Evolutionary conservation across 1,139 yeast genomes (phyloP).

Genomic region (Blastobotrys illinoisensis): DNA sequence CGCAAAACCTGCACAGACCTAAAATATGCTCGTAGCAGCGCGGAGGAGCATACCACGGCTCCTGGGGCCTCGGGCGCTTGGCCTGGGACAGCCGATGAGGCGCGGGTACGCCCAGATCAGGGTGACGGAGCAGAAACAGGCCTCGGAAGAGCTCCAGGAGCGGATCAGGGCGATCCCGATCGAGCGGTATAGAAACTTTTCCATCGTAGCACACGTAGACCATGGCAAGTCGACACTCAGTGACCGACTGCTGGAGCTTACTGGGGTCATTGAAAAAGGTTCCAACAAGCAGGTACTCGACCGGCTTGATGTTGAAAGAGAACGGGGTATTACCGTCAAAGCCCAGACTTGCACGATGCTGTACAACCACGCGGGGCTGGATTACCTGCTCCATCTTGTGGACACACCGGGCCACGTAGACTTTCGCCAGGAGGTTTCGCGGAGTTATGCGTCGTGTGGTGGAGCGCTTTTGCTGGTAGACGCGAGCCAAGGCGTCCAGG

Average conservation of each 20-base stretch:
- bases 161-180: constrained; percentile 71
- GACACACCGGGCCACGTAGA: constrained; percentile 99
- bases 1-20: neutral
- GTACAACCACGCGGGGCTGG: constrained; percentile 56
- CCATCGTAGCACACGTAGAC: constrained; percentile 97
- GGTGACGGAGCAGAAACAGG: constrained; percentile 3
- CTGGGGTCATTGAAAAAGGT: constrained; percentile 80
- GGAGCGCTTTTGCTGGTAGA: constrained; percentile 90
- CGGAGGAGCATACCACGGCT: neutral
- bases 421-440: constrained; percentile 85
- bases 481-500: constrained; percentile 95
- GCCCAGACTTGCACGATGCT: constrained; percentile 97
- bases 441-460: constrained; percentile 94
- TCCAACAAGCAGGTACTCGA: constrained; percentile 85
- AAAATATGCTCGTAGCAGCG: neutral
- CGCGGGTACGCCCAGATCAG: neutral
- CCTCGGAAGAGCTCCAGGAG: constrained; percentile 32
- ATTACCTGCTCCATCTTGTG: constrained; percentile 79
- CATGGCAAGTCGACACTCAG: constrained; percentile 94
- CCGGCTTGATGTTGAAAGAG: constrained; percentile 89
- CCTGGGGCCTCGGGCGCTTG: neutral
- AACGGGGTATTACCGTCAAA: constrained; percentile 92
- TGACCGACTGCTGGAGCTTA: constrained; percentile 77
- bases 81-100: neutral
- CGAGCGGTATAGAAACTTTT: constrained; percentile 79